These are phyloP conservation scores for Penicillium macrosclerotiorum DNA, from an alignment of 495 filamentous ascomycete species.

Conservation along the genomic window DNA sequence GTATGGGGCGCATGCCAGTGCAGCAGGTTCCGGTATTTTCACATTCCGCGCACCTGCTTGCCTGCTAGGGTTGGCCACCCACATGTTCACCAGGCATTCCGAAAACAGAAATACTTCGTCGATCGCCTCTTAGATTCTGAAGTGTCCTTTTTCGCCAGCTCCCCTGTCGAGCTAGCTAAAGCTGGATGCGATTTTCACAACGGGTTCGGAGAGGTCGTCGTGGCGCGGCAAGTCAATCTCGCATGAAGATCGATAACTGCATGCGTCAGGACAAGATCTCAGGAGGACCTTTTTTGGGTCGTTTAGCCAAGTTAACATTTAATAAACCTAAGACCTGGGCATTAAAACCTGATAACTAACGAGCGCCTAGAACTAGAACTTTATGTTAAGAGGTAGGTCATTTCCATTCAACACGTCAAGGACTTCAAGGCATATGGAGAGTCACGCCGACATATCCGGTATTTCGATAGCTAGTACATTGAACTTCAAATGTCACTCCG, in stretches of 20 bases:
- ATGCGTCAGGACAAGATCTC: not conserved
- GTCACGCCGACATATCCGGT: too few relatives aligned
- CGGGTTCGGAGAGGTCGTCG: not conserved
- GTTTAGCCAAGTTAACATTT: not conserved
- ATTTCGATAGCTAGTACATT: too few relatives aligned
- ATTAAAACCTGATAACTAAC: too few relatives aligned
- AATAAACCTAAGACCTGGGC: too few relatives aligned
- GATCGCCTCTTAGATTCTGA: constrained; percentile 6
- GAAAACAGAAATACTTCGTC: constrained; percentile 3
- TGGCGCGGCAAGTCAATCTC: constrained; percentile 10
- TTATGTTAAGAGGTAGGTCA: too few relatives aligned
- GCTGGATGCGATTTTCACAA: not conserved
- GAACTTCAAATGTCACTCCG: too few relatives aligned
- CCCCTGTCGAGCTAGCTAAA: not conserved
- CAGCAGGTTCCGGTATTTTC: constrained; percentile 1
- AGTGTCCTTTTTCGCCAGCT: not conserved
- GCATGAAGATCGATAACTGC: constrained; percentile 1
- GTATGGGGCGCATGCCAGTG: constrained; percentile 8
- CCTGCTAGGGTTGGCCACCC: not conserved
- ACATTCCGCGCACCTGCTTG: constrained; percentile 7
- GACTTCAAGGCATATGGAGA: too few relatives aligned
- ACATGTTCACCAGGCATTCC: not conserved
- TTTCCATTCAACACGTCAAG: too few relatives aligned
- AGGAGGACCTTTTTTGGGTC: not conserved
- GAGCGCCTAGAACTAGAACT: too few relatives aligned